These are phyloP conservation scores for Trichoderma asperelloides DNA, from an alignment of 495 filamentous ascomycete genomes.

Conservation along the genomic window DNA sequence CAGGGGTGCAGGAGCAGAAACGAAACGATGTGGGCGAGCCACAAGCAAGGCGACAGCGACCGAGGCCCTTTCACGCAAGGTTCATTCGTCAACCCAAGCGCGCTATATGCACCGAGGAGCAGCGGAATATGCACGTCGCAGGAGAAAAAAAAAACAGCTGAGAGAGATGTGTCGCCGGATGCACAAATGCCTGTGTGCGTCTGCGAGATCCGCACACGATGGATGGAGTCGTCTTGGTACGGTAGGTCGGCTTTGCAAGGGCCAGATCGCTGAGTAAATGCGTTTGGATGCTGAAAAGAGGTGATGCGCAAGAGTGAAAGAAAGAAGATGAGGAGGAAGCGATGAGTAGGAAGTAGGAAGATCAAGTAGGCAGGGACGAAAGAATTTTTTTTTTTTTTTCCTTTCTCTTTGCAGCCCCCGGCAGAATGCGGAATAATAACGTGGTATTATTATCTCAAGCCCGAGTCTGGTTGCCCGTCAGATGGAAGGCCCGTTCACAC, in stretches of 20 bases:
- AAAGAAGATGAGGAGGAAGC: not conserved
- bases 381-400: not conserved
- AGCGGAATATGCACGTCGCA: not conserved
- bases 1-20: not conserved
- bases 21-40: not conserved
- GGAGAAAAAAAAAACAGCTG: not conserved
- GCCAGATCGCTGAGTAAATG: not conserved
- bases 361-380: not conserved
- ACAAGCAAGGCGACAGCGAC: not conserved
- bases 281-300: not conserved
- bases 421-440: constrained; percentile 8
- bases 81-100: constrained; percentile 8
- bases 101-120: constrained; percentile 2
- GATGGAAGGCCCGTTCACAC: constrained; percentile 8
- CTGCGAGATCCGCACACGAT: not conserved
- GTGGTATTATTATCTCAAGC: constrained; percentile 1
- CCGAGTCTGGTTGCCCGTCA: not conserved
- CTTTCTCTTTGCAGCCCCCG: not conserved
- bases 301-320: not conserved
- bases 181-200: constrained; percentile 10
- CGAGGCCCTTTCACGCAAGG: constrained; percentile 1
- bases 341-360: not conserved
- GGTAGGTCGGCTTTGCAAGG: not conserved
- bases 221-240: not conserved
- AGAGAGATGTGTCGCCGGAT: not conserved